Conservation (phyloP, 306 rosid species). For the Rosa rugosa region DNA sequence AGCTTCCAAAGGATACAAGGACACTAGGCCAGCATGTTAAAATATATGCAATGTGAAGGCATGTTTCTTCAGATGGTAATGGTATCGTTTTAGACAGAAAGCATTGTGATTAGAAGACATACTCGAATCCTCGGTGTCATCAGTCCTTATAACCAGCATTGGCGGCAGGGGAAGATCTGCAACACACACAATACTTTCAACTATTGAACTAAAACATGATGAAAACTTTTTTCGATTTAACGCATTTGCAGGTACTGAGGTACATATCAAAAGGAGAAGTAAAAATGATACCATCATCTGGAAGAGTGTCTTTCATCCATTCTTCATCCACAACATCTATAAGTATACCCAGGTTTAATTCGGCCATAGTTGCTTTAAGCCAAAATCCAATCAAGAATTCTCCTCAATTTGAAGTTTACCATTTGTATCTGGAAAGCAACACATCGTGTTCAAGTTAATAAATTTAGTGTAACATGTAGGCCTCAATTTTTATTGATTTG, state of each 20-base stretch:
- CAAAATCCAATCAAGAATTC: conserved; percentile 11
- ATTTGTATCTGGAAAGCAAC: background rate
- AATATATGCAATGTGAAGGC: background rate
- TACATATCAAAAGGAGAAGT: background rate
- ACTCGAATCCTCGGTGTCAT: conserved; percentile 77
- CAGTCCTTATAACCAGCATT: conserved; percentile 65
- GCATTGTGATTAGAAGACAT: conserved; percentile 25
- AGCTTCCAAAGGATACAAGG: background rate
- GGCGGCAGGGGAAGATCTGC: conserved; percentile 79
- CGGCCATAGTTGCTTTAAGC: conserved; percentile 48
- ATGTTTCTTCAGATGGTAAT: background rate
- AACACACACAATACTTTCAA: conserved; percentile 9
- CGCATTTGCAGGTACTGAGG: background rate
- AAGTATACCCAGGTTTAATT: conserved; percentile 59
- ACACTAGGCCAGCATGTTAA: background rate
- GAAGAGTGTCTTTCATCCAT: conserved; percentile 91
- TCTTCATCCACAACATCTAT: conserved; percentile 83
- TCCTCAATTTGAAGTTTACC: background rate
- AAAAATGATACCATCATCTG: conserved; percentile 60
- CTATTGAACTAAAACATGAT: background rate
- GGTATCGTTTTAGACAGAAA: conserved; percentile 2
- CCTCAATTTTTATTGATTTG: background rate
- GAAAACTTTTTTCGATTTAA: background rate
- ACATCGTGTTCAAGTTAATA: background rate
- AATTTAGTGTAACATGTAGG: background rate